These are phyloP conservation scores for Chlorencoelia australis DNA, from an alignment of 2,329 filamentous ascomycete genomes.

Conservation along the genomic window DNA sequence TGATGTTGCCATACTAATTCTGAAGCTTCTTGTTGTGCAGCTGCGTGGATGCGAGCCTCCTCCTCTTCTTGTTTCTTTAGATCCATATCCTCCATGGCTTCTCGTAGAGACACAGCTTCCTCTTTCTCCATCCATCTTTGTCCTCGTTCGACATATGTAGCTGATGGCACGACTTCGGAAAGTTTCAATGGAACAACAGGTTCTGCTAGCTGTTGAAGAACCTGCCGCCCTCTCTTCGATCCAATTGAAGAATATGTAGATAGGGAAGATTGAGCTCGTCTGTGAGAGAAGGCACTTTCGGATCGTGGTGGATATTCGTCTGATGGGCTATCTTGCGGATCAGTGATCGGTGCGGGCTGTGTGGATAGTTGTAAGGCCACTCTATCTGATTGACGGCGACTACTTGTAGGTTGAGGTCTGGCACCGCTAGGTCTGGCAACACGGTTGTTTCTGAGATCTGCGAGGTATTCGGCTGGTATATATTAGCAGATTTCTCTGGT, in stretches of 20 bases:
- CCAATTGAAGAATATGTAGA: slow-evolving; percentile 23
- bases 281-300: slow-evolving; percentile 21
- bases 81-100: slow-evolving; percentile 66
- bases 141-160: slow-evolving; percentile 63
- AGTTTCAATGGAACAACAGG: slow-evolving; percentile 38
- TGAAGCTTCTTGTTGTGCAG: slow-evolving; percentile 66
- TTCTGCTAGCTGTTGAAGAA: slow-evolving; percentile 18
- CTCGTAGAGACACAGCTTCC: slow-evolving; percentile 58
- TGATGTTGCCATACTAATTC: slow-evolving; percentile 72
- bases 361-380: slow-evolving; percentile 28
- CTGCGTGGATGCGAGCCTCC: slow-evolving; percentile 53
- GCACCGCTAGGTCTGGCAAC: slow-evolving; percentile 60
- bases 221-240: slow-evolving; percentile 23
- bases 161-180: slow-evolving; percentile 52
- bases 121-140: slow-evolving; percentile 74
- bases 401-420: slow-evolving; percentile 46
- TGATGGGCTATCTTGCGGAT: slow-evolving; percentile 10
- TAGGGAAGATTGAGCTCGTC: slow-evolving; percentile 21
- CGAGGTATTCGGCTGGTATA: slow-evolving; percentile 54
- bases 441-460: slow-evolving; percentile 59
- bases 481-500: no score
- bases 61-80: slow-evolving; percentile 43
- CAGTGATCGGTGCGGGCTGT: slow-evolving; percentile 2
- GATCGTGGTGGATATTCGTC: slow-evolving; percentile 18
- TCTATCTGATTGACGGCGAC: slow-evolving; percentile 26